Evolutionary conservation across 2,329 filamentous ascomycete genomes (phyloP).

Genomic region (Neofusicoccum sp.): DNA sequence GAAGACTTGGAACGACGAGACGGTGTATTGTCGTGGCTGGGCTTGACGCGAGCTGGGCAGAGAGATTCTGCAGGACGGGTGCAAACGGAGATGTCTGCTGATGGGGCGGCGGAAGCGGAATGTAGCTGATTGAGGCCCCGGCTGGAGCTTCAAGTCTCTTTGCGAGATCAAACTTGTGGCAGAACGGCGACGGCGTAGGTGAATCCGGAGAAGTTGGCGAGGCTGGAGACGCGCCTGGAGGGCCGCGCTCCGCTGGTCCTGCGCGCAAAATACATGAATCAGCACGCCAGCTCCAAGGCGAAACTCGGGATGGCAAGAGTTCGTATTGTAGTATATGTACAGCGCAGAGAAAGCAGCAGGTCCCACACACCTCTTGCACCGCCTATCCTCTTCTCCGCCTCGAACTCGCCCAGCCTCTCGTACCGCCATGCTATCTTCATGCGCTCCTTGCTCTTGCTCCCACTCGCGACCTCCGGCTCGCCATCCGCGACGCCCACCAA

Average conservation of each 20-base stretch:
- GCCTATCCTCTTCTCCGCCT: constrained; percentile 45
- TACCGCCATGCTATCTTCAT: constrained; percentile 99
- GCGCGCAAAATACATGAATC: constrained; percentile 6
- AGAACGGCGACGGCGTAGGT: constrained; percentile 41
- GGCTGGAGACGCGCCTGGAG: background rate
- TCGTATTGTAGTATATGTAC: constrained; percentile 19
- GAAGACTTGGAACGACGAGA: constrained; percentile 76
- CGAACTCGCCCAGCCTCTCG: constrained; percentile 74
- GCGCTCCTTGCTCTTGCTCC: constrained; percentile 57
- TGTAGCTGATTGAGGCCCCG: constrained; percentile 43
- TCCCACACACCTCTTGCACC: constrained; percentile 59
- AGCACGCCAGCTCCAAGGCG: constrained; percentile 18
- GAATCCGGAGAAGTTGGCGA: constrained; percentile 6
- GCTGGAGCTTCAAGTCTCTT: constrained; percentile 47
- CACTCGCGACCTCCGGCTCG: constrained; percentile 30
- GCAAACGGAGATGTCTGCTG: constrained; percentile 53
- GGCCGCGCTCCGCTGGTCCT: constrained; percentile 14
- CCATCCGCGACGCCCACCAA: constrained; percentile 53
- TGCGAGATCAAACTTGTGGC: constrained; percentile 53
- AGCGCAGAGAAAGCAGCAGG: background rate
- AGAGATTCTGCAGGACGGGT: constrained; percentile 61
- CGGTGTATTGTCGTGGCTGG: constrained; percentile 68
- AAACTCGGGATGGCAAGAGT: background rate
- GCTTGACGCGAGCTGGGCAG: constrained; percentile 51
- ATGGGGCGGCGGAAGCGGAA: constrained; percentile 65